Evolutionary conservation across 208 protist species (phyloP).

Genomic region (Novymonas esmeraldas): DNA sequence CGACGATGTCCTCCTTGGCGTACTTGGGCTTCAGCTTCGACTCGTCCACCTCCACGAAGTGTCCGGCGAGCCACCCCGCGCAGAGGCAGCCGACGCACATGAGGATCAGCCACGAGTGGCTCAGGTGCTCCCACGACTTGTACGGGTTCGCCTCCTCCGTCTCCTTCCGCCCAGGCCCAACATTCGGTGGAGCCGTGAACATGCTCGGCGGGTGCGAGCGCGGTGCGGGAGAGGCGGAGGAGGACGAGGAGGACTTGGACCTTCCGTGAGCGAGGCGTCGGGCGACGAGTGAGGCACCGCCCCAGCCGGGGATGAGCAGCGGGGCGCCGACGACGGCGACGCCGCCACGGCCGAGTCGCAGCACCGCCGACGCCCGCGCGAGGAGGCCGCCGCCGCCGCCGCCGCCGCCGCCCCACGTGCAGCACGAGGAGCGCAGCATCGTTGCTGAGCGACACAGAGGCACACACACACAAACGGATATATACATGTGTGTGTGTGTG

Average conservation of each 20-base stretch:
- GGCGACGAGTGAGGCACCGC: neutral
- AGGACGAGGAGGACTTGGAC: neutral
- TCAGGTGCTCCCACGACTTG: conserved; percentile 90
- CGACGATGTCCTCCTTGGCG: conserved; percentile 54
- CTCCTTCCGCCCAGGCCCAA: conserved; percentile 43
- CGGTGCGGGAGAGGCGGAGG: neutral
- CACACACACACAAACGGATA: neutral
- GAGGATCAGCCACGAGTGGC: conserved; percentile 79
- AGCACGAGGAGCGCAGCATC: conserved; percentile 19
- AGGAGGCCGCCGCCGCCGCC: conserved; percentile 3
- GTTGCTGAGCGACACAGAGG: neutral
- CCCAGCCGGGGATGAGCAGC: neutral
- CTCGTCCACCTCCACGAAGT: conserved; percentile 79
- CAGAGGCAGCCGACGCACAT: conserved; percentile 83
- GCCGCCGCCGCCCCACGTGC: conserved; percentile 1
- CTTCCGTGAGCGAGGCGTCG: conserved; percentile 1
- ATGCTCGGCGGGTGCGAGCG: conserved; percentile 7
- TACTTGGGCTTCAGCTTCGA: conserved; percentile 72
- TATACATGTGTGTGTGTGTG: too few species aligned
- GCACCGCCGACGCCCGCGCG: neutral
- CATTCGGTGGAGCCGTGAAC: conserved; percentile 57
- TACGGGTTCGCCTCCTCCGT: conserved; percentile 76
- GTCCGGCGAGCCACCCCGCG: conserved; percentile 66
- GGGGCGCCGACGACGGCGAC: neutral
- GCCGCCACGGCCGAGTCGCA: neutral